Evolutionary conservation across 2,329 filamentous ascomycete genomes (phyloP), one percentile per base, ranked within the genome.

Genomic region (Fusarium equiseti): DNA sequence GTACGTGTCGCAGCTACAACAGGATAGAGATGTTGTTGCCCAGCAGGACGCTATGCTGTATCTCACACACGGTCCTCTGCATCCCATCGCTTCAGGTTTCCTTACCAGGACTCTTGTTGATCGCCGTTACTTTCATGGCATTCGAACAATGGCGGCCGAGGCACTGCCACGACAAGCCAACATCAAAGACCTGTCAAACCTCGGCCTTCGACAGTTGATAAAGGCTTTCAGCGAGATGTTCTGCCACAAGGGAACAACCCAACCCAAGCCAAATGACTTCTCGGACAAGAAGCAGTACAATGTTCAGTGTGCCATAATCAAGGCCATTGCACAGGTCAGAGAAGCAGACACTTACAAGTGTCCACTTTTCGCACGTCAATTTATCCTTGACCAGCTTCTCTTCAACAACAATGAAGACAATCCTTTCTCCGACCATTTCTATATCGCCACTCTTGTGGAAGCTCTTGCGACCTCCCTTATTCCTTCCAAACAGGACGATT

Each of bases 381-480:
- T 98, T 79, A 88, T 99, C 50, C 88, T 97, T 24, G 94, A 98
- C 73, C 92, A 97, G 77, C 84, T 99, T 35, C 91, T 92, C 51
- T 95, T 94, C 82, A 99, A 99, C 77, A 95, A 99, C 81, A 99
- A 99, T 77, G 91, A 92, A 4, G 91, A 92, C 65, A 99, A 99
- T 74, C 82, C 91, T 52, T 97, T 89, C 77, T 97, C 95, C 8
- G 97, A 99, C 76, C 91, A 95, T 68, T 90, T 93, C 75, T 99
- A 98, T 77, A 89, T 99, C 57, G 90, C 94, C 10, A 92, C 87
- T 24, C 85, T 99, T 26, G 92, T 99, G 11, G 83, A 85, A 44
- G 85, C 87, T 1, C 79, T 91, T 27, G 85, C 89, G 3, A 85
- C 84, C 1, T 89, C 87, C n/a, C 81, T 90, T 27, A 84, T 91